Evolutionary conservation across 2,329 filamentous ascomycete species (phyloP).

Genomic region (Penicillium sp.): DNA sequence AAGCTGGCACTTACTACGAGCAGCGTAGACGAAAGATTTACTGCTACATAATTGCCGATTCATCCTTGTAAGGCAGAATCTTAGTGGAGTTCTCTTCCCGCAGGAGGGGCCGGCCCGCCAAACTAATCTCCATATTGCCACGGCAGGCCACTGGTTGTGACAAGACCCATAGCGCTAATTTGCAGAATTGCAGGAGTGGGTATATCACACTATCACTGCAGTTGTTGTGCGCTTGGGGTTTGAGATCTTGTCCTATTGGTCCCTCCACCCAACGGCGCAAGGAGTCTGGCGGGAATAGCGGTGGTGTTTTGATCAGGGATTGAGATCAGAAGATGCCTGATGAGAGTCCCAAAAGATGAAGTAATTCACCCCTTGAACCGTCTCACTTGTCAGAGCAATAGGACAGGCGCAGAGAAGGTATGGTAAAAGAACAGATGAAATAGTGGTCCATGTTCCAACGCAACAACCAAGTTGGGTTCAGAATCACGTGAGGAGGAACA

Average conservation of each 20-base stretch:
- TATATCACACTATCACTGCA: constrained; percentile 6
- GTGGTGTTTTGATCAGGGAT: not conserved
- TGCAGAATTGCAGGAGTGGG: not conserved
- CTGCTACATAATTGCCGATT: not conserved
- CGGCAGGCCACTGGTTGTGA: not conserved
- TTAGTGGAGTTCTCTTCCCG: not conserved
- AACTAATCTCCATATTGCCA: not conserved
- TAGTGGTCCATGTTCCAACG: not conserved
- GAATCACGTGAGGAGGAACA: not conserved
- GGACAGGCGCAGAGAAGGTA: not conserved
- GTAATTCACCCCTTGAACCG: not conserved
- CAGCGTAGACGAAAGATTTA: not conserved
- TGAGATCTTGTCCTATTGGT: not conserved
- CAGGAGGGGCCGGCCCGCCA: not conserved
- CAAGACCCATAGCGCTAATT: not conserved
- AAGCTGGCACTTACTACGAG: not conserved
- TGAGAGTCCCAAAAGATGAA: not conserved
- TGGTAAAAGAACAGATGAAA: not conserved
- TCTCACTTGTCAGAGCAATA: not conserved
- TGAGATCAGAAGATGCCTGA: not conserved
- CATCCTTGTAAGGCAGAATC: not conserved
- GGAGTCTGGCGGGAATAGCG: not conserved
- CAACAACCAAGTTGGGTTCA: not conserved
- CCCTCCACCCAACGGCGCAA: constrained; percentile 1
- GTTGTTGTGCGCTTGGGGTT: not conserved